These are phyloP conservation scores for Myotisia sp. DNA, from an alignment of 2,329 filamentous ascomycete species.

Conservation along the genomic window DNA sequence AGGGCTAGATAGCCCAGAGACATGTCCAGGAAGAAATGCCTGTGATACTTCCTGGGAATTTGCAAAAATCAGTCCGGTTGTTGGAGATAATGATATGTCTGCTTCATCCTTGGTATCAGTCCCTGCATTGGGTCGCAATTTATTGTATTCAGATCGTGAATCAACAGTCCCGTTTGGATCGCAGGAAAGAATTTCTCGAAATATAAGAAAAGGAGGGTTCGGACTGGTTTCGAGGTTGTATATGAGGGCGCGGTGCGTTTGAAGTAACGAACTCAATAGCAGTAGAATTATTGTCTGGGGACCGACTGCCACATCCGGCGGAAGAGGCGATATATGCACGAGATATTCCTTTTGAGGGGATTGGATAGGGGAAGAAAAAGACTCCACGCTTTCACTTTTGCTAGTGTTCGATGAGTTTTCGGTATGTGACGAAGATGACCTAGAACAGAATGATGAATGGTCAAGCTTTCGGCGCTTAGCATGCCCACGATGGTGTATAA, in stretches of 20 bases:
- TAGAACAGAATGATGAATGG: slow-evolving; percentile 17
- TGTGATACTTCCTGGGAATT: slow-evolving; percentile 61
- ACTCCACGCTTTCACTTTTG: not conserved
- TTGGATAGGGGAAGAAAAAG: not conserved
- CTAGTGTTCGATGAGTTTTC: not conserved
- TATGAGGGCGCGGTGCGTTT: slow-evolving; percentile 15
- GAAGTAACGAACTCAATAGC: slow-evolving; percentile 17
- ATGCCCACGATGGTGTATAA: slow-evolving; percentile 36
- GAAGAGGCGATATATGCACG: not conserved
- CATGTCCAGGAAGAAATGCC: slow-evolving; percentile 50
- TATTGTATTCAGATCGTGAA: too few species aligned
- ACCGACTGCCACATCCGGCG: not conserved
- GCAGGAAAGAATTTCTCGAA: slow-evolving; percentile 14
- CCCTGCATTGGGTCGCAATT: slow-evolving; percentile 1
- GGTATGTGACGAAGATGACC: not conserved
- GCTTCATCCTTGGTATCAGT: slow-evolving; percentile 24
- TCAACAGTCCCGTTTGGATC: too few species aligned
- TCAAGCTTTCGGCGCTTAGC: slow-evolving; percentile 17
- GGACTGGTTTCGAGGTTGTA: slow-evolving; percentile 10
- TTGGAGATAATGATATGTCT: slow-evolving; percentile 58
- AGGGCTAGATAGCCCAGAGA: slow-evolving; percentile 9
- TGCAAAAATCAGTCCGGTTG: slow-evolving; percentile 54
- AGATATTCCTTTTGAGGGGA: not conserved
- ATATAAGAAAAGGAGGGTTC: slow-evolving; percentile 11
- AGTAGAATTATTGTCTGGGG: not conserved